phyloP scores from a whole-genome alignment of 2,329 filamentous ascomycete species.

The Neonectria neomacrospora region DNA sequence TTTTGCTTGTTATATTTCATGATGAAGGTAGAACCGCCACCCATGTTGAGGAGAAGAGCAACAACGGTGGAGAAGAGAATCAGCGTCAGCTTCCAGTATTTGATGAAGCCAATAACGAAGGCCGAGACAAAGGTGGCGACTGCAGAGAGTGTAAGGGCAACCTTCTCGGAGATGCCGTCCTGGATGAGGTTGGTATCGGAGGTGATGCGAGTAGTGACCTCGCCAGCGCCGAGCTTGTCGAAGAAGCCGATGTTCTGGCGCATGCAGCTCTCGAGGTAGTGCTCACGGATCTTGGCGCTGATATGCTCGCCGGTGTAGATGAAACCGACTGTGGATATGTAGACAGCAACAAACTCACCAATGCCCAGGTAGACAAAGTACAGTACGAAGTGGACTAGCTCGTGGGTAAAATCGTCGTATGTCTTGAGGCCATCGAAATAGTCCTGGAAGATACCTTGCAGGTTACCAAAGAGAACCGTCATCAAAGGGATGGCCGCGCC shows the following conservation, averaged over 20 bases:
- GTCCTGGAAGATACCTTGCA: conserved; percentile 76
- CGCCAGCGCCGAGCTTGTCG: conserved; percentile 91
- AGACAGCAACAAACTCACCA: conserved; percentile 80
- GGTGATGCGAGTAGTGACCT: conserved; percentile 94
- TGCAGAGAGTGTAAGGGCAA: conserved; percentile 80
- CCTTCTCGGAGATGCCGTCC: conserved; percentile 92
- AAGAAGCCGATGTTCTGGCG: conserved; percentile 93
- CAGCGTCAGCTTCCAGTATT: conserved; percentile 92
- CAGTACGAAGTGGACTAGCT: conserved; percentile 73
- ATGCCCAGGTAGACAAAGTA: conserved; percentile 90
- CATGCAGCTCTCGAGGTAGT: conserved; percentile 86
- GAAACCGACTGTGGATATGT: conserved; percentile 86
- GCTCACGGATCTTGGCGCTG: conserved; percentile 79
- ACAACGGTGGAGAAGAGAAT: conserved; percentile 87
- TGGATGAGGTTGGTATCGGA: conserved; percentile 94
- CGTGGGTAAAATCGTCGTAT: conserved; percentile 66
- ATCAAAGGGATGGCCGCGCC: conserved; percentile 83
- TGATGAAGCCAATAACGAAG: conserved; percentile 89
- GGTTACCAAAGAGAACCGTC: conserved; percentile 82
- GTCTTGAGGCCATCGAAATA: conserved; percentile 63
- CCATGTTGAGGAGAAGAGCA: conserved; percentile 83
- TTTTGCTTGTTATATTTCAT: conserved; percentile 84
- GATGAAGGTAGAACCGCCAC: conserved; percentile 76
- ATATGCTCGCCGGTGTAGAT: conserved; percentile 88
- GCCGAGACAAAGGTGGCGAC: conserved; percentile 86